These are phyloP conservation scores for Boletus reticuloceps DNA, from an alignment of 768 basidiomycete genomes.

Conservation along the genomic window DNA sequence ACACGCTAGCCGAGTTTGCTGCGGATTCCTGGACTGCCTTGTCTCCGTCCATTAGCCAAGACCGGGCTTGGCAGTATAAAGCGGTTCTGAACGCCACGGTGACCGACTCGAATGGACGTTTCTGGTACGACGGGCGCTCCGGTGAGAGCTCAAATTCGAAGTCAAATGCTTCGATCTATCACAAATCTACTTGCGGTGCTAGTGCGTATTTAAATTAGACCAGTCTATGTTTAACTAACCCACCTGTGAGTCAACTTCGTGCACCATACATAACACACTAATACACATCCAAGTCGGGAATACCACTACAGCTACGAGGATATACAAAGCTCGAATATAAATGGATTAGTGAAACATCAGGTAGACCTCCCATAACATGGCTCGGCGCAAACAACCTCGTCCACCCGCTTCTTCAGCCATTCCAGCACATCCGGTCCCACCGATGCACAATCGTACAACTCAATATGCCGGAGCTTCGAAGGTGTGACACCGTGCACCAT, in stretches of 20 bases:
- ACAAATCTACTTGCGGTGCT: slow-evolving; percentile 11
- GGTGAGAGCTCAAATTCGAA: not conserved
- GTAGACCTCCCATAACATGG: slow-evolving; percentile 46
- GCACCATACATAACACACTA: slow-evolving; percentile 13
- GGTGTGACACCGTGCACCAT: slow-evolving; percentile 50
- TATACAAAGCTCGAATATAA: slow-evolving; percentile 3
- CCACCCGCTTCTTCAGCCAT: slow-evolving; percentile 63
- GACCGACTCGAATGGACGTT: not conserved
- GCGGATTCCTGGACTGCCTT: not conserved
- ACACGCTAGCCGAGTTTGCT: not conserved
- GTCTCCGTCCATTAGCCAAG: not conserved
- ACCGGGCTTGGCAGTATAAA: too few relatives aligned
- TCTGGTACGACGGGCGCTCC: not conserved
- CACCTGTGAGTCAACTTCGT: too few relatives aligned
- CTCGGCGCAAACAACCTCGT: slow-evolving; percentile 61
- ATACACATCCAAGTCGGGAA: slow-evolving; percentile 13
- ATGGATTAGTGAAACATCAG: slow-evolving; percentile 2
- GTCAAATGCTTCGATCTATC: slow-evolving; percentile 9
- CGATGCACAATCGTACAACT: slow-evolving; percentile 64
- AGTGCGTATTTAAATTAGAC: not conserved
- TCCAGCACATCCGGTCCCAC: slow-evolving; percentile 67
- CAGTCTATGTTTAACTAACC: too few relatives aligned
- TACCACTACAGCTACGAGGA: not conserved
- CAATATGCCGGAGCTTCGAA: slow-evolving; percentile 51
- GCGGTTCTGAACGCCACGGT: not conserved